Percentiles rank a stretch among this genome's conserved stretches.
Conservation (phyloP, 345 rosid genomes). For the Aquilaria yunnanensis region DNA sequence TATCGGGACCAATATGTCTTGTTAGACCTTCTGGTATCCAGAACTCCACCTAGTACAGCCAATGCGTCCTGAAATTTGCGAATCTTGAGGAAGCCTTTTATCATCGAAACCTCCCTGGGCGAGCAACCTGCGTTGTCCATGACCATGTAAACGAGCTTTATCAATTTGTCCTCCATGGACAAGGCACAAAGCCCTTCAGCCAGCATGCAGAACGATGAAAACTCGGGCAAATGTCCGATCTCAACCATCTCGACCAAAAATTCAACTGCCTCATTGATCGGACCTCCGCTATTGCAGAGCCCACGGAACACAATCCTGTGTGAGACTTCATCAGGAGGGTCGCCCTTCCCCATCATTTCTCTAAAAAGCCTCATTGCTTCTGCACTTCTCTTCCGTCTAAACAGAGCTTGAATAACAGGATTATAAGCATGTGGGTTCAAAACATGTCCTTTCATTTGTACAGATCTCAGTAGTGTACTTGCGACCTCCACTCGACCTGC, state of each 20-base stretch:
- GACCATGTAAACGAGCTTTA: conserved; percentile 49
- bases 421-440: conserved; percentile 76
- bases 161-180: conserved; percentile 61
- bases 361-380: conserved; percentile 81
- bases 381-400: conserved; percentile 45
- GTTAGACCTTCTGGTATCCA: conserved; percentile 36
- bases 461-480: conserved; percentile 55
- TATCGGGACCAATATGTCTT: conserved; percentile 34
- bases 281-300: conserved; percentile 69
- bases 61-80: conserved; percentile 69
- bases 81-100: conserved; percentile 64
- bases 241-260: conserved; percentile 64
- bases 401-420: conserved; percentile 75
- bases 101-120: conserved; percentile 50
- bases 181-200: conserved; percentile 78
- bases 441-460: conserved; percentile 73
- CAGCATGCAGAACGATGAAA: conserved; percentile 66
- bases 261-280: conserved; percentile 79
- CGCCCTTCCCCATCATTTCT: conserved; percentile 66
- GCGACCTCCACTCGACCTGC: conserved; percentile 81
- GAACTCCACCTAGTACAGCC: conserved; percentile 51
- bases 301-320: conserved; percentile 70
- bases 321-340: conserved; percentile 52
- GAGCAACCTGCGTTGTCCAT: conserved; percentile 66
- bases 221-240: conserved; percentile 68